These are phyloP conservation scores for Ascodesmis nigricans DNA, from an alignment of 495 filamentous ascomycete species.

Conservation along the genomic window DNA sequence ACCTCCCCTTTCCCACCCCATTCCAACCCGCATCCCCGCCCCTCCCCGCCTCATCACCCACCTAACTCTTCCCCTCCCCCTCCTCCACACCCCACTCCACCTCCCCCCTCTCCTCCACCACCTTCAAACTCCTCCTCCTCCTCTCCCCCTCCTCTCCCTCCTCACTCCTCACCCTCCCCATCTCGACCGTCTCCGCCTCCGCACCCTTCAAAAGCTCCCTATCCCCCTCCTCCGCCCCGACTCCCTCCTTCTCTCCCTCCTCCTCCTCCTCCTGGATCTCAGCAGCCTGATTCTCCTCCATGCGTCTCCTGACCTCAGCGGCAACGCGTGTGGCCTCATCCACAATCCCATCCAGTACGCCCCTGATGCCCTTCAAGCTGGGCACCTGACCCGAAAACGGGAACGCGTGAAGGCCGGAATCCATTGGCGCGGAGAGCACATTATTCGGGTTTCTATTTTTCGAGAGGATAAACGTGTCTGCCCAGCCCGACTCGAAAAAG, in stretches of 20 bases:
- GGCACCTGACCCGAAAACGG: slow-evolving; percentile 25
- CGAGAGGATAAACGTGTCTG: slow-evolving; percentile 42
- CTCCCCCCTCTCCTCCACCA: too few relatives aligned
- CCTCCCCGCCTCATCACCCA: too few relatives aligned
- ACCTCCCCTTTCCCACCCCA: too few relatives aligned
- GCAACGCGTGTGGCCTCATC: slow-evolving; percentile 91
- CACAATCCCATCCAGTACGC: slow-evolving; percentile 90
- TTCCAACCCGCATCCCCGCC: too few relatives aligned
- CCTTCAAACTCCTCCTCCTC: too few relatives aligned
- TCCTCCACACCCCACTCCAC: too few relatives aligned
- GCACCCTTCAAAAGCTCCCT: slow-evolving; percentile 42
- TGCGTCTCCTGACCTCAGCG: slow-evolving; percentile 64
- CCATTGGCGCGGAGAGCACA: slow-evolving; percentile 24
- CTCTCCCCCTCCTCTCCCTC: too few relatives aligned
- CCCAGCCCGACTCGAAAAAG: slow-evolving; percentile 75
- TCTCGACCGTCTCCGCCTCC: slow-evolving; percentile 37
- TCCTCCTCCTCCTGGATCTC: slow-evolving; percentile 54
- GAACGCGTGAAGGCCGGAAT: slow-evolving; percentile 24
- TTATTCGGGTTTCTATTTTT: not conserved
- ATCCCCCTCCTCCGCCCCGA: slow-evolving; percentile 28
- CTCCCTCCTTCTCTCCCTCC: slow-evolving; percentile 44
- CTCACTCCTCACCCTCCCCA: too few relatives aligned
- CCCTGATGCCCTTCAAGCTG: slow-evolving; percentile 55
- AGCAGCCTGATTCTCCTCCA: slow-evolving; percentile 82
- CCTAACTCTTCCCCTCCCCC: too few relatives aligned